Evolutionary conservation across 495 filamentous ascomycete species (phyloP).

Genomic region (Alectoria sarmentosa): DNA sequence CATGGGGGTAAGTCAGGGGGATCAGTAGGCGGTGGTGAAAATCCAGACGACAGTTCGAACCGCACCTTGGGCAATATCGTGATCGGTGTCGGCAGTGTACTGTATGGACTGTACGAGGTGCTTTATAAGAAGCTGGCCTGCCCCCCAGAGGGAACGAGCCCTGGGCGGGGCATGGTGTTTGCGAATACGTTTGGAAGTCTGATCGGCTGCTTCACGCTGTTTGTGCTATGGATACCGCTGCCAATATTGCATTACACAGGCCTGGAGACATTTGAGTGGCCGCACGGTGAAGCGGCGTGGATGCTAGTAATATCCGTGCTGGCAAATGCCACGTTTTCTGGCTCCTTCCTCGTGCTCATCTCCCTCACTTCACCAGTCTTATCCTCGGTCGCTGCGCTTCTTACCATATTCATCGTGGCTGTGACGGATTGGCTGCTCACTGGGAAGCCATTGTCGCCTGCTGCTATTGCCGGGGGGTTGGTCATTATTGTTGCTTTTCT

Average conservation of each 20-base stretch:
- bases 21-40: conserved; percentile 36
- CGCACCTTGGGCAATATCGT: conserved; percentile 78
- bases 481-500: conserved; percentile 82
- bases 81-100: conserved; percentile 85
- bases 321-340: conserved; percentile 85
- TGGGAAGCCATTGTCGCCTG: conserved; percentile 61
- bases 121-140: conserved; percentile 89
- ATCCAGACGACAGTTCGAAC: conserved; percentile 45
- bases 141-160: conserved; percentile 78
- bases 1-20: conserved; percentile 47
- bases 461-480: conserved; percentile 73
- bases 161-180: conserved; percentile 81
- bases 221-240: conserved; percentile 86
- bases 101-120: conserved; percentile 97
- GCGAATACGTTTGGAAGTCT: conserved; percentile 84
- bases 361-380: conserved; percentile 87
- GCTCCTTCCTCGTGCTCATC: conserved; percentile 89
- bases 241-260: conserved; percentile 74
- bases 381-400: conserved; percentile 79
- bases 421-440: conserved; percentile 82
- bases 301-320: conserved; percentile 73
- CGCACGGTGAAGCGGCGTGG: conserved; percentile 65
- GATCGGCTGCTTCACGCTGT: conserved; percentile 76
- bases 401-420: conserved; percentile 95
- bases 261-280: conserved; percentile 74